Evolutionary conservation across 225 moss, liverwort and hornwort genomes (phyloP).

Genomic region (Ulota crispa): DNA sequence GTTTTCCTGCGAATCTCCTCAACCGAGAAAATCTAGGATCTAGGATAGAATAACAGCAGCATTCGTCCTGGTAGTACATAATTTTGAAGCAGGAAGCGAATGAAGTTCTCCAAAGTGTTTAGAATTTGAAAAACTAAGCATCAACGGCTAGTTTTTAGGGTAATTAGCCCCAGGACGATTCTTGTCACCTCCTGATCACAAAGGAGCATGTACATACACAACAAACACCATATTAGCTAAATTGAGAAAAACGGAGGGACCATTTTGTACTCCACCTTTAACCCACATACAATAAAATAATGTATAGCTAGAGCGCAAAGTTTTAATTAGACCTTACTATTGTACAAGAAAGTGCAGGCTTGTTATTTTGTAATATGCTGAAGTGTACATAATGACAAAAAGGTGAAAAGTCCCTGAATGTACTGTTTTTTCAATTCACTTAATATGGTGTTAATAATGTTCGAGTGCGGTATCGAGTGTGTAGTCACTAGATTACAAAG

Average conservation of each 20-base stretch:
- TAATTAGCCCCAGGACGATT: background rate
- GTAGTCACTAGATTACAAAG: background rate
- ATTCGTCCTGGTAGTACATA: constrained; percentile 13
- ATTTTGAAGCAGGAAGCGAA: constrained; percentile 19
- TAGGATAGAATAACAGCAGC: constrained; percentile 16
- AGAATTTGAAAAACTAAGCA: constrained; percentile 18
- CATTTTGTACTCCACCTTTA: too few relatives aligned
- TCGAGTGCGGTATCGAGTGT: background rate
- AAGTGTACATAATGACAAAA: too few relatives aligned
- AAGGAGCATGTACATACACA: background rate
- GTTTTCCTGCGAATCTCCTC: background rate
- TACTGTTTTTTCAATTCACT: too few relatives aligned
- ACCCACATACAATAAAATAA: too few relatives aligned
- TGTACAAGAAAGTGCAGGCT: too few relatives aligned
- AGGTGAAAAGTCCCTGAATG: too few relatives aligned
- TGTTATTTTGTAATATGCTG: too few relatives aligned
- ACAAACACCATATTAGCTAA: too few relatives aligned
- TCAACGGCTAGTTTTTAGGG: background rate
- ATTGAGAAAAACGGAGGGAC: too few relatives aligned
- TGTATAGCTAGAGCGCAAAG: too few relatives aligned
- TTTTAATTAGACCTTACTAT: too few relatives aligned
- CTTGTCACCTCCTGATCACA: constrained; percentile 12
- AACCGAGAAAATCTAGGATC: background rate
- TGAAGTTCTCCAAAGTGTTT: constrained; percentile 14
- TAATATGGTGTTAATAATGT: background rate